Evolutionary conservation across 768 basidiomycete genomes (phyloP).

Genomic region (Royoungia palumana): DNA sequence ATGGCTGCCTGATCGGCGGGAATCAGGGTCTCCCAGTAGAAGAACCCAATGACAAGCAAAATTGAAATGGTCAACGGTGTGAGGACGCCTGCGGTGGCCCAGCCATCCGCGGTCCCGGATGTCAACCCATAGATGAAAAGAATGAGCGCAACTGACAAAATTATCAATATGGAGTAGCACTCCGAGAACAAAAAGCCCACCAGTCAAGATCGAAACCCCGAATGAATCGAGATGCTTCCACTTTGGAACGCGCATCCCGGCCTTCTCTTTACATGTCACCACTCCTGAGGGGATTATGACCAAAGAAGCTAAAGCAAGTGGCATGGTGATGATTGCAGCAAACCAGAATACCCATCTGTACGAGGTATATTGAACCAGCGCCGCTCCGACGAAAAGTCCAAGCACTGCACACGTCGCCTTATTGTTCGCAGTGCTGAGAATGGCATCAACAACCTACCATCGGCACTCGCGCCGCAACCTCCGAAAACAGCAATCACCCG

Average conservation of each 20-base stretch:
- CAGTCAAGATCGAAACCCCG: slow-evolving; percentile 38
- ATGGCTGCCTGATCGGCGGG: slow-evolving; percentile 41
- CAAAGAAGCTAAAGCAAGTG: slow-evolving; percentile 31
- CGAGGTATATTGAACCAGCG: slow-evolving; percentile 39
- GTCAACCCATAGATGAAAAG: slow-evolving; percentile 44
- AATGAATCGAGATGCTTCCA: slow-evolving; percentile 36
- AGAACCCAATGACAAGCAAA: slow-evolving; percentile 40
- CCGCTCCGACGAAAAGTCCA: slow-evolving; percentile 43
- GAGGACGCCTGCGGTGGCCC: slow-evolving; percentile 45
- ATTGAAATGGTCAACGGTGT: slow-evolving; percentile 46
- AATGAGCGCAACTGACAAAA: slow-evolving; percentile 31
- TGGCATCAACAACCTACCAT: slow-evolving; percentile 27
- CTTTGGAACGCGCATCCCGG: slow-evolving; percentile 5
- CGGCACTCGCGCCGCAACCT: slow-evolving; percentile 44
- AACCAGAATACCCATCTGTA: slow-evolving; percentile 55
- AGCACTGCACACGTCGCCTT: slow-evolving; percentile 26
- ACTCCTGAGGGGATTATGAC: slow-evolving; percentile 34
- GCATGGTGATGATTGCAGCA: slow-evolving; percentile 37
- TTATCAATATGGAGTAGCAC: background rate
- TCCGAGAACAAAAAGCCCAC: slow-evolving; percentile 19
- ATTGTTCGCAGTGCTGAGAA: background rate
- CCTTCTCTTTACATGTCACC: background rate
- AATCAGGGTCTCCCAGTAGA: slow-evolving; percentile 47
- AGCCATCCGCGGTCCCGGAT: slow-evolving; percentile 47
- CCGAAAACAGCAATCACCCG: slow-evolving; percentile 47